Evolutionary conservation across 257 asterid genomes (phyloP), one percentile per base, ranked within the genome.

Genomic region (Echium plantagineum): DNA sequence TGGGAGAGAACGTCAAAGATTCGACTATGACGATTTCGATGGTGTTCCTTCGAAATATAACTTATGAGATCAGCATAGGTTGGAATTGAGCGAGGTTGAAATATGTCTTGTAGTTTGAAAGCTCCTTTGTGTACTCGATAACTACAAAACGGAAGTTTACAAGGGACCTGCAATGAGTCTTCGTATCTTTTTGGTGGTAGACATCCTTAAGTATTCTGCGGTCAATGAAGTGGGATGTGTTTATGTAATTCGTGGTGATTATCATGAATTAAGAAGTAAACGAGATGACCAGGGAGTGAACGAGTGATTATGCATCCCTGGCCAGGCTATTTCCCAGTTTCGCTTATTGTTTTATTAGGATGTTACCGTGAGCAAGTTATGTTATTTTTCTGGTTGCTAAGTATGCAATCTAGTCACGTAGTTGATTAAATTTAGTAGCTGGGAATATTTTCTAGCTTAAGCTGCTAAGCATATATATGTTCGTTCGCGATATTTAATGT

Each of bases 1-100:
- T 51, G 97, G 98, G 55, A 85, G 85, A 78, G 98, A 91, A 74
- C 84, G 94, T 28, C 95, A 86, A 66, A 72, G 97, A 75, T 83
- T 84, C 51, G 97, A 91, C 64, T 86, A 84, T 56, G 98, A 91
- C 52, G 98, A 91, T 79, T 79, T 85, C 46, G 98, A 91, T 21
- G 46, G 78, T 0, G 95, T 88, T 59, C 98, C 98, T 10, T 66
- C 86, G 2, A 91, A 80, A 70, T 84, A 81, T 83, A 80, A 80
- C 61, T 58, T 88, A 52, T 91, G 89, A 90, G 28, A 63, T 52
- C 22, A 48, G 75, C 67, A 42, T 46, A 15, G 65, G 60, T 46
- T 58, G 56, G 58, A 52, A 30, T 19, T 60, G 65, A 32, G 52
- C 47, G 65, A 63, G 35, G 55, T 59, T 8, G 26, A 58, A 59